Conservation (phyloP, 768 basidiomycete species). For the Pholiota molesta region DNA sequence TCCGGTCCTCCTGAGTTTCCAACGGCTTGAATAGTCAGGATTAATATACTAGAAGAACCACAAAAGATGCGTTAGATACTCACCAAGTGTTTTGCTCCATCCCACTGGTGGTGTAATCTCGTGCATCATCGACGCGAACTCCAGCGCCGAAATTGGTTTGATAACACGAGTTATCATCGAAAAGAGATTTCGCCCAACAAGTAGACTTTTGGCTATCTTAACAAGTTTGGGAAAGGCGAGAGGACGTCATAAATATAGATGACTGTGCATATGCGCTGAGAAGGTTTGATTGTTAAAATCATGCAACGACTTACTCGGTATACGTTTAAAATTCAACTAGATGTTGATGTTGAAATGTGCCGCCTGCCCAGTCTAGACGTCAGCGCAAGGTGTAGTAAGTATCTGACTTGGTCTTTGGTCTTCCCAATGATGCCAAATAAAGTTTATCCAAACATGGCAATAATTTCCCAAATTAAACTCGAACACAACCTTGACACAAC, state of each 20-base stretch:
- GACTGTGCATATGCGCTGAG: too few relatives aligned
- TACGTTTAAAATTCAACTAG: too few relatives aligned
- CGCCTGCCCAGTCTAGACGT: background rate
- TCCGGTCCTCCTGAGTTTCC: slow-evolving; percentile 86
- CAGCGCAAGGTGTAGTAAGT: too few relatives aligned
- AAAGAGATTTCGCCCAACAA: background rate
- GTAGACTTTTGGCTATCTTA: too few relatives aligned
- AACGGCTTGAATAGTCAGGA: slow-evolving; percentile 47
- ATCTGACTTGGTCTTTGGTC: too few relatives aligned
- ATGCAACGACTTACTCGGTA: too few relatives aligned
- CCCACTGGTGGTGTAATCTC: slow-evolving; percentile 50
- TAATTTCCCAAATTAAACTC: background rate
- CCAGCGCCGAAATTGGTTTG: slow-evolving; percentile 45
- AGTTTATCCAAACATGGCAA: background rate
- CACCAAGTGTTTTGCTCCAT: slow-evolving; percentile 54
- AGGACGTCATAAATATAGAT: too few relatives aligned
- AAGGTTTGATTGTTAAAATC: too few relatives aligned
- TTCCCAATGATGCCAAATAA: too few relatives aligned
- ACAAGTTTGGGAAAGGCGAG: too few relatives aligned
- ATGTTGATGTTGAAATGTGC: too few relatives aligned
- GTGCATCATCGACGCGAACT: slow-evolving; percentile 52
- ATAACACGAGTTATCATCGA: slow-evolving; percentile 18
- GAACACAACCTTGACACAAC: too few relatives aligned
- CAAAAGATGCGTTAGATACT: background rate
- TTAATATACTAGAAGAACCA: background rate